Percentiles rank a stretch among this genome's conserved stretches.
Evolutionary conservation across 768 basidiomycete genomes (phyloP).

Genomic region (Termitomyces sp.): DNA sequence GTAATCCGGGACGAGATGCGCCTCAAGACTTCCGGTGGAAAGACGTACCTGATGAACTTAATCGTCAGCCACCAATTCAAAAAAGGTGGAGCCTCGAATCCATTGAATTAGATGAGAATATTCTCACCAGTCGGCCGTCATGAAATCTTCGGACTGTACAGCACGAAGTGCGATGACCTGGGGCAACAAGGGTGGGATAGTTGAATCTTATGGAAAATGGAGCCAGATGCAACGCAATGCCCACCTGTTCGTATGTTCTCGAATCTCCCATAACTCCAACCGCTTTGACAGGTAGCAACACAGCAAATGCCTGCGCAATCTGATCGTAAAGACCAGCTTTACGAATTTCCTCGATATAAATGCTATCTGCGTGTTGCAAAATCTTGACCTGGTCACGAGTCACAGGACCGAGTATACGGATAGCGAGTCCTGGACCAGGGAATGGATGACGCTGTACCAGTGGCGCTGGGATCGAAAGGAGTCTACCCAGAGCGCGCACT

Average conservation of each 20-base stretch:
- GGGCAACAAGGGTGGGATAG: conserved; percentile 3
- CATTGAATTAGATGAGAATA: not conserved
- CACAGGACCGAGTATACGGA: conserved; percentile 95
- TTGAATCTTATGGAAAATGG: not conserved
- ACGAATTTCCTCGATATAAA: conserved; percentile 98
- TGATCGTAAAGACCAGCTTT: conserved; percentile 88
- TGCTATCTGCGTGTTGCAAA: conserved; percentile 86
- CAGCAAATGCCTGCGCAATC: conserved; percentile 96
- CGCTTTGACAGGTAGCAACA: conserved; percentile 89
- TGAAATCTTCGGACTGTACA: conserved; percentile 98
- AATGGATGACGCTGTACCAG: conserved; percentile 97
- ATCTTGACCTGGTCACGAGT: conserved; percentile 90
- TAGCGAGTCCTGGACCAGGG: conserved; percentile 97
- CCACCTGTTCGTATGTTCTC: conserved; percentile 90
- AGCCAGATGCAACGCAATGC: conserved; percentile 10
- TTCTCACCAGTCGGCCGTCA: conserved; percentile 96
- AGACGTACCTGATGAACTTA: conserved; percentile 71
- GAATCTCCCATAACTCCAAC: conserved; percentile 98
- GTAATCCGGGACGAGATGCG: conserved; percentile 95
- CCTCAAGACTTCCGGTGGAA: conserved; percentile 84
- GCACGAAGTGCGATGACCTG: conserved; percentile 92
- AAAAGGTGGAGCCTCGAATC: not conserved
- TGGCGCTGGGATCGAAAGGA: conserved; percentile 86
- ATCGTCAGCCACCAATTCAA: conserved; percentile 7
- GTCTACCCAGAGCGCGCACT: conserved; percentile 86